A percentile compares a stretch with the other conserved stretches of the same genome.
phyloP scores from a whole-genome alignment of 2,329 filamentous ascomycete genomes.

The Rugonectria rugulosa region DNA sequence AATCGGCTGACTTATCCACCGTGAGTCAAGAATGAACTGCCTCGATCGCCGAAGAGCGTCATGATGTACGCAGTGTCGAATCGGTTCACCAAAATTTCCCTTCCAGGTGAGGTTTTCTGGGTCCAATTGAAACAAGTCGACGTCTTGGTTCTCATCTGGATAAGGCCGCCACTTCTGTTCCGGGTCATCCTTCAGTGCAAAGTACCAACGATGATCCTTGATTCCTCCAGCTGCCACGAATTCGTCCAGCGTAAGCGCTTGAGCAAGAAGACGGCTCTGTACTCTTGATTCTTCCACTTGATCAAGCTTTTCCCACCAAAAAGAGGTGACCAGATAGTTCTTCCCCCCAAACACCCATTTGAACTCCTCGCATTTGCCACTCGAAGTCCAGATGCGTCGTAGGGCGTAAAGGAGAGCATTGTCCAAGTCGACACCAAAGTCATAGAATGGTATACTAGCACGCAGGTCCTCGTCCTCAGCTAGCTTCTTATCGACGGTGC shows the following conservation, averaged over 20 bases:
- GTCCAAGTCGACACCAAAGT: background rate
- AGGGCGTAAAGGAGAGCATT: background rate
- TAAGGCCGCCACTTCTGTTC: background rate
- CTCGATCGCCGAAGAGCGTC: background rate
- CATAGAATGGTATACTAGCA: background rate
- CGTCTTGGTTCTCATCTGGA: background rate
- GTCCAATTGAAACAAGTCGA: background rate
- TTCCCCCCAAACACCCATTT: conserved; percentile 3
- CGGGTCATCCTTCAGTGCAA: background rate
- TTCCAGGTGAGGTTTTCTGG: background rate
- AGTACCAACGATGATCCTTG: background rate
- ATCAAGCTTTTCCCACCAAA: background rate
- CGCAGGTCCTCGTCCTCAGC: background rate
- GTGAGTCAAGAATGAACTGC: conserved; percentile 8
- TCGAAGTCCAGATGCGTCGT: background rate
- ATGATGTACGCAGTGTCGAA: background rate
- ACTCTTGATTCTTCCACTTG: background rate
- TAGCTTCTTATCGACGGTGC: background rate
- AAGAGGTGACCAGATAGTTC: background rate
- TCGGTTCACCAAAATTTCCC: background rate
- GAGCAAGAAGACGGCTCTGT: background rate
- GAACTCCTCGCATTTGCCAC: background rate
- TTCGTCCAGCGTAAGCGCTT: background rate
- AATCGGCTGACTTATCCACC: background rate
- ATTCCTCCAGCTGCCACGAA: background rate